Percentiles rank a stretch among this genome's conserved stretches.
Evolutionary conservation across 2,329 filamentous ascomycete genomes (phyloP).

Genomic region (Aspergillus fructus): DNA sequence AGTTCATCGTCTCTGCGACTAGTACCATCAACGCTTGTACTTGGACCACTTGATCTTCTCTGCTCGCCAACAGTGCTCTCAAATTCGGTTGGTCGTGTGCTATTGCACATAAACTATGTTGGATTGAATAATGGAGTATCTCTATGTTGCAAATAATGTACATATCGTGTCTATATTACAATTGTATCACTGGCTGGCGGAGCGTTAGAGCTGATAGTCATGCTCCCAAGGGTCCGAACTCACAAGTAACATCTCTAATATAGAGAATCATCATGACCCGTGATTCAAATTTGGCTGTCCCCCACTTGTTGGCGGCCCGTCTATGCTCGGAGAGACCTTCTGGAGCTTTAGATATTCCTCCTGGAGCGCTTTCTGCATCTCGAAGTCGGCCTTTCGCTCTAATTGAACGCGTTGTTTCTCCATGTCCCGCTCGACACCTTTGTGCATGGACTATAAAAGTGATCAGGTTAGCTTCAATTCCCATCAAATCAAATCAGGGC

Average conservation of each 20-base stretch:
- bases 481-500: not conserved
- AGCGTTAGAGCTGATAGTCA: not conserved
- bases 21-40: not conserved
- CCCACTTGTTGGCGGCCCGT: slow-evolving; percentile 19
- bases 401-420: slow-evolving; percentile 88
- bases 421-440: slow-evolving; percentile 89
- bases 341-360: slow-evolving; percentile 88
- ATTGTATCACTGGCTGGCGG: not conserved
- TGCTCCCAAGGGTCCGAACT: slow-evolving; percentile 1
- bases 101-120: not conserved
- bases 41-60: not conserved
- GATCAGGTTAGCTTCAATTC: not conserved
- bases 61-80: not conserved
- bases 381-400: slow-evolving; percentile 91
- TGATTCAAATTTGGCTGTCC: slow-evolving; percentile 20
- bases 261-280: slow-evolving; percentile 21
- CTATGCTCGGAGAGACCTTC: slow-evolving; percentile 61
- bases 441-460: slow-evolving; percentile 74
- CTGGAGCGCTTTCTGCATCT: slow-evolving; percentile 82
- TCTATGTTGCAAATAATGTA: slow-evolving; percentile 16
- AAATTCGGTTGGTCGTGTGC: not conserved
- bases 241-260: slow-evolving; percentile 1
- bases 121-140: not conserved
- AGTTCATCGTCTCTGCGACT: not conserved
- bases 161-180: slow-evolving; percentile 21